These are phyloP conservation scores for Prunus campanulata DNA, from an alignment of 306 rosid genomes.

Conservation along the genomic window DNA sequence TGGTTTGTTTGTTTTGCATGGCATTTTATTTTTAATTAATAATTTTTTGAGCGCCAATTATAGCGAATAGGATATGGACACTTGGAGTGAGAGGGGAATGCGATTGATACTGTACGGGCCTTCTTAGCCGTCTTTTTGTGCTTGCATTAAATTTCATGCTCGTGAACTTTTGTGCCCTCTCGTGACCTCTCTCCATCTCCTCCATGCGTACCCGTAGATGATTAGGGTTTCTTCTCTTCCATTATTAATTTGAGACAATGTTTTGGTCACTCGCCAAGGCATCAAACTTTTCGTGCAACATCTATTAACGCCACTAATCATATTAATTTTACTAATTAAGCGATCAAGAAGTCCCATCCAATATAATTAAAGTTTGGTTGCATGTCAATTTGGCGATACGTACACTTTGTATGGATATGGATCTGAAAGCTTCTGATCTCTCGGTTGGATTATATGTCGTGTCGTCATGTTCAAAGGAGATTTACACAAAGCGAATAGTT, in stretches of 20 bases:
- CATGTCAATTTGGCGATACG: no score
- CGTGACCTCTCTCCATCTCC: constrained; percentile 41
- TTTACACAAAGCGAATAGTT: no score
- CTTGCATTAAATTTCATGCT: constrained; percentile 14
- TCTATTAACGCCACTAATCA: neutral
- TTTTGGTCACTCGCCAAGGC: constrained; percentile 15
- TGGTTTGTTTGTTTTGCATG: constrained; percentile 3
- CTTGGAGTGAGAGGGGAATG: neutral
- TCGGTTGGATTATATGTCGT: no score
- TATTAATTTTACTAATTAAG: neutral
- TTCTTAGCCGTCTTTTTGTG: constrained; percentile 58
- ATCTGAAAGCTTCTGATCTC: no score
- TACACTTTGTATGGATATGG: no score
- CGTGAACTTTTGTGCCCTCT: constrained; percentile 45
- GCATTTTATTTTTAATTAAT: neutral
- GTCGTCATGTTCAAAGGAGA: no score
- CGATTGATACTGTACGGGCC: constrained; percentile 16
- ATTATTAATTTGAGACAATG: constrained; percentile 34
- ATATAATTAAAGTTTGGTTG: no score
- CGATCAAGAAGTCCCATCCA: no score
- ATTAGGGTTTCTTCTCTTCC: constrained; percentile 22
- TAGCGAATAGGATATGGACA: constrained; percentile 12
- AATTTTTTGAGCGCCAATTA: constrained; percentile 1
- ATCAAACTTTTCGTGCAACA: constrained; percentile 27
- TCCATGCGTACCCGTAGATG: constrained; percentile 15